Evolutionary conservation across 306 rosid genomes (phyloP).

Genomic region (Trifolium pratense): DNA sequence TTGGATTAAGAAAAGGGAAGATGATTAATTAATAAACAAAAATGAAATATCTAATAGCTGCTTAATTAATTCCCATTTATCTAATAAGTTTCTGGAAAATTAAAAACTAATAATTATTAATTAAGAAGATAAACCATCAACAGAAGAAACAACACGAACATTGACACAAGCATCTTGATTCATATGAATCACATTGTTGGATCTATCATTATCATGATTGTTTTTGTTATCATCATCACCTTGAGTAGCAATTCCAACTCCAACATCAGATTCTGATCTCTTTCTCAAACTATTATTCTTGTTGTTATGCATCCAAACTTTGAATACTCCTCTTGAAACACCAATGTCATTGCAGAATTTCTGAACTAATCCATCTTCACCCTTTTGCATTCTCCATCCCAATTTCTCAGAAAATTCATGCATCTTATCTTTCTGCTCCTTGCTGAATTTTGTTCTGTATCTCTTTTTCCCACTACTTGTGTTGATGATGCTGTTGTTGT

Average conservation of each 20-base stretch:
- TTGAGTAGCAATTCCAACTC: slow-evolving; percentile 13
- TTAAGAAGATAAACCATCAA: slow-evolving; percentile 43
- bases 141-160: slow-evolving; percentile 59
- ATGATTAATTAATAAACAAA: slow-evolving; percentile 17
- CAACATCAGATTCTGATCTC: slow-evolving; percentile 45
- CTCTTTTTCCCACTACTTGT: slow-evolving; percentile 59
- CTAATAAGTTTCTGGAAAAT: neutral
- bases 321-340: slow-evolving; percentile 70
- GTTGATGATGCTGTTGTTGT: neutral
- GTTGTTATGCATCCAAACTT: slow-evolving; percentile 97
- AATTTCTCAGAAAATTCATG: slow-evolving; percentile 62
- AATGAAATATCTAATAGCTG: neutral
- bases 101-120: neutral
- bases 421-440: slow-evolving; percentile 93
- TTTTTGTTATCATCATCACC: slow-evolving; percentile 15
- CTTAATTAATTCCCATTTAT: slow-evolving; percentile 14
- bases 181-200: slow-evolving; percentile 35
- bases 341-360: slow-evolving; percentile 77
- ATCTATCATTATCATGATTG: slow-evolving; percentile 1
- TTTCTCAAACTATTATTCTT: slow-evolving; percentile 63
- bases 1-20: neutral
- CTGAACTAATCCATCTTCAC: slow-evolving; percentile 61
- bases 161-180: slow-evolving; percentile 46
- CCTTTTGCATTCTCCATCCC: slow-evolving; percentile 80
- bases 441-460: slow-evolving; percentile 75